These are phyloP conservation scores for Plantago ovata DNA, from an alignment of 257 asterid species.

Conservation along the genomic window DNA sequence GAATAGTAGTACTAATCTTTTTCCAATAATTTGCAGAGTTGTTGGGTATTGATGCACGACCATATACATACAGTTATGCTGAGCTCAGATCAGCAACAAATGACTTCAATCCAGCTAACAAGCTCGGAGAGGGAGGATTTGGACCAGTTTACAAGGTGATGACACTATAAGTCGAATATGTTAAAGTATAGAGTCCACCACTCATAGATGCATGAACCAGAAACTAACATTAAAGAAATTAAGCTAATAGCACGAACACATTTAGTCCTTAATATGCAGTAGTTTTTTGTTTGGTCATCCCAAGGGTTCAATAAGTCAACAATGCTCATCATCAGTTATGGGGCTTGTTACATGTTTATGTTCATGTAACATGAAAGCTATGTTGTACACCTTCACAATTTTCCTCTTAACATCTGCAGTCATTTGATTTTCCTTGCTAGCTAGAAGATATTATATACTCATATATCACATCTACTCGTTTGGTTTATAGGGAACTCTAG, in stretches of 20 bases:
- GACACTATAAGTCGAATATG: not conserved
- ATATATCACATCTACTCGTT: not conserved
- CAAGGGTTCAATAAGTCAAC: too few species aligned
- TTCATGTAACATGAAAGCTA: too few species aligned
- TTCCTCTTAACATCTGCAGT: too few species aligned
- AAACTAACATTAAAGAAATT: not conserved
- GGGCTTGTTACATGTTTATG: too few species aligned
- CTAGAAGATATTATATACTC: too few species aligned
- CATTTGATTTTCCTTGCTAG: too few species aligned
- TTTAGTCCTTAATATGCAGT: too few species aligned
- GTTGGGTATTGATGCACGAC: conserved; percentile 67
- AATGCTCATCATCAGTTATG: too few species aligned
- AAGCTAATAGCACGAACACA: not conserved
- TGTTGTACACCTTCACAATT: too few species aligned
- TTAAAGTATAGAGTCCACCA: not conserved
- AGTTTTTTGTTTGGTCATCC: too few species aligned
- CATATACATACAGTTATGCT: conserved; percentile 62
- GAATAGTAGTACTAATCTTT: not conserved
- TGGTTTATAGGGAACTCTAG: conserved; percentile 58
- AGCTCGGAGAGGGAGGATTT: conserved; percentile 95
- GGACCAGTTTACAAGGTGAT: conserved; percentile 89
- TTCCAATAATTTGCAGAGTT: conserved; percentile 45
- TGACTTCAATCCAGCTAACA: conserved; percentile 59
- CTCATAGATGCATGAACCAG: not conserved
- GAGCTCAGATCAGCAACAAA: conserved; percentile 68